These are phyloP conservation scores for Licmophora abbreviata DNA, from an alignment of 108 stramenopile species.

Conservation along the genomic window DNA sequence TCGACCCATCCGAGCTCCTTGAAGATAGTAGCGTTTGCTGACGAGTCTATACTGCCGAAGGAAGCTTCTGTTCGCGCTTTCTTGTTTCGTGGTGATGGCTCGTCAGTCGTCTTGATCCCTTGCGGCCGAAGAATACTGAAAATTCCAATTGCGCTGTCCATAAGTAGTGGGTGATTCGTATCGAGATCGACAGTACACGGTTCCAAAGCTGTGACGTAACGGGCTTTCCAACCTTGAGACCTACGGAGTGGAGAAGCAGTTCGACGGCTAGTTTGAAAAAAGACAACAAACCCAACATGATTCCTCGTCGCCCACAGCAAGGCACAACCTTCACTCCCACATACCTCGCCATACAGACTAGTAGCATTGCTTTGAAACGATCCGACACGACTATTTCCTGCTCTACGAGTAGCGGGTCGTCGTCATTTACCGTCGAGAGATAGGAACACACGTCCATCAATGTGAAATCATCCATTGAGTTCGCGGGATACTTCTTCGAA, in stretches of 20 bases:
- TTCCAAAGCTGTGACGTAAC: slow-evolving; percentile 53
- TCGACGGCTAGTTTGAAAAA: no score
- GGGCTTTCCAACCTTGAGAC: slow-evolving; percentile 71
- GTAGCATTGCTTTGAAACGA: not conserved
- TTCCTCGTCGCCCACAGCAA: slow-evolving; percentile 11
- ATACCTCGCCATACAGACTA: slow-evolving; percentile 2
- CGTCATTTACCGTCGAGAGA: slow-evolving; percentile 32
- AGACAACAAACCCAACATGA: not conserved
- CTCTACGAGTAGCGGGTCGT: slow-evolving; percentile 29
- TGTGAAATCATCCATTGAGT: no score
- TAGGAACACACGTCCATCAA: slow-evolving; percentile 3
- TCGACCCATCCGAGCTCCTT: slow-evolving; percentile 47
- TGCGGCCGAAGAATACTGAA: no score
- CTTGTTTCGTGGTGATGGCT: no score
- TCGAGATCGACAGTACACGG: slow-evolving; percentile 54
- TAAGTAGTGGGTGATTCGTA: slow-evolving; percentile 63
- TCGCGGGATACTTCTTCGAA: not conserved
- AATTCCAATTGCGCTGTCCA: not conserved
- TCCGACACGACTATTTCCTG: slow-evolving; percentile 8
- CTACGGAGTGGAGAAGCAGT: no score
- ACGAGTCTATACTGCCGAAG: no score
- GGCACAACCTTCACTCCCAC: slow-evolving; percentile 15
- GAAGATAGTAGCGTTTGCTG: no score
- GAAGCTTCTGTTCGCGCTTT: no score
- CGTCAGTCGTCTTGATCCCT: no score